These are phyloP conservation scores for Calonectria honghensis DNA, from an alignment of 2,329 filamentous ascomycete genomes.

Conservation along the genomic window DNA sequence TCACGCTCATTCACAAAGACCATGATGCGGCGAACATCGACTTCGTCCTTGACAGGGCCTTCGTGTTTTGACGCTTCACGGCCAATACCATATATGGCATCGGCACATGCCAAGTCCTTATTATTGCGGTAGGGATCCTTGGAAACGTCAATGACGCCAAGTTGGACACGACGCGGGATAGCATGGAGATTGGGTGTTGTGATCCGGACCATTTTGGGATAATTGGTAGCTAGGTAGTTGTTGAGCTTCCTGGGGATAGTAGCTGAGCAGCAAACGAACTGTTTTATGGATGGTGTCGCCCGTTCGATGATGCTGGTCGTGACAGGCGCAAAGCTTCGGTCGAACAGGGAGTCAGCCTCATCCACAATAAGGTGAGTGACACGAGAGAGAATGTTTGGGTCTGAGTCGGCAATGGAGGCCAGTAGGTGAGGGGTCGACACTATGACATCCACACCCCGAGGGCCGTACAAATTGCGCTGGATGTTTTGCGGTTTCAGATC, in stretches of 20 bases:
- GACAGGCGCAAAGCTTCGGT: conserved; percentile 91
- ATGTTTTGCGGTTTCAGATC: conserved; percentile 86
- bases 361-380: conserved; percentile 93
- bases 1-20: conserved; percentile 98
- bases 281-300: conserved; percentile 85
- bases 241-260: conserved; percentile 95
- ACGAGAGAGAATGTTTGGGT: conserved; percentile 94
- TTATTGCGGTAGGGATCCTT: conserved; percentile 96
- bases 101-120: conserved; percentile 93
- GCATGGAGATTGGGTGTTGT: conserved; percentile 97
- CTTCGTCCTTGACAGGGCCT: conserved; percentile 70
- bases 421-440: conserved; percentile 93
- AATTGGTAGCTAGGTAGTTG: conserved; percentile 86
- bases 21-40: conserved; percentile 88
- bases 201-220: conserved; percentile 88
- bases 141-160: conserved; percentile 93
- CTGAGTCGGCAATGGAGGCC: conserved; percentile 88
- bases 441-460: conserved; percentile 87
- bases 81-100: conserved; percentile 95
- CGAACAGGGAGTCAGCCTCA: conserved; percentile 96
- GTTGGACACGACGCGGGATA: conserved; percentile 94
- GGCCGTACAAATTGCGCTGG: conserved; percentile 87
- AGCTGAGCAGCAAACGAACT: conserved; percentile 94
- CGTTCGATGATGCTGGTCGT: conserved; percentile 90
- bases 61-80: conserved; percentile 80